These are phyloP conservation scores for Drosera spatulata DNA, from an alignment of 179 eudicot genomes.

Conservation along the genomic window DNA sequence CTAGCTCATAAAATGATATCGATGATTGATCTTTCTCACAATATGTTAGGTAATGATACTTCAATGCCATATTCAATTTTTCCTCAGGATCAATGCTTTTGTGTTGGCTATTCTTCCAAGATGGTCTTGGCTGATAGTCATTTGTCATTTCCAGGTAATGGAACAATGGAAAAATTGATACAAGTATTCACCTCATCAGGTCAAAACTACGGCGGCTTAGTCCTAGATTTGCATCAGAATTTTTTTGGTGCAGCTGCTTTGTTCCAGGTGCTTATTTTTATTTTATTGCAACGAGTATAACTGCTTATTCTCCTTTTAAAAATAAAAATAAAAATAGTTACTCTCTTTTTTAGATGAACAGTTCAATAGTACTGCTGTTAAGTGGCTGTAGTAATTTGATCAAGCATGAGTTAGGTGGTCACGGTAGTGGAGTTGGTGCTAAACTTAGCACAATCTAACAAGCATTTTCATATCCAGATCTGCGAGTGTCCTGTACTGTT, in stretches of 20 bases:
- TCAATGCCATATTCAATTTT: background rate
- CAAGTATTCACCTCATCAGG: constrained; percentile 52
- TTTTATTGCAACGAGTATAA: too few relatives aligned
- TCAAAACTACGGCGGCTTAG: constrained; percentile 76
- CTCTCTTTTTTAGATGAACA: too few relatives aligned
- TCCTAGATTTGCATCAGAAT: constrained; percentile 79
- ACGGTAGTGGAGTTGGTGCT: background rate
- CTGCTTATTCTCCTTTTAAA: too few relatives aligned
- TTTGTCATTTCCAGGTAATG: constrained; percentile 55
- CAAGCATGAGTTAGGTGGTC: too few relatives aligned
- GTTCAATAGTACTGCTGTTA: too few relatives aligned
- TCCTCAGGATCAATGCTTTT: background rate
- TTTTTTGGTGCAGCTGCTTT: constrained; percentile 81
- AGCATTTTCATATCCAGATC: constrained; percentile 32
- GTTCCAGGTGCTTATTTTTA: constrained; percentile 41
- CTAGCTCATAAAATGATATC: constrained; percentile 60
- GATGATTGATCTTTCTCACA: constrained; percentile 79
- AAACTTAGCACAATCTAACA: background rate
- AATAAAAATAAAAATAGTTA: too few relatives aligned
- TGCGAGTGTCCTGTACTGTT: constrained; percentile 82
- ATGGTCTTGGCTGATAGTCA: constrained; percentile 3
- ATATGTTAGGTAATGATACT: constrained; percentile 52
- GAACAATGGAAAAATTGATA: constrained; percentile 68
- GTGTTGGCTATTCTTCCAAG: background rate
- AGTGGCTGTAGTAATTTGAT: too few relatives aligned